Evolutionary conservation across 2,329 filamentous ascomycete species (phyloP).

Genomic region (Exophiala calicioides): DNA sequence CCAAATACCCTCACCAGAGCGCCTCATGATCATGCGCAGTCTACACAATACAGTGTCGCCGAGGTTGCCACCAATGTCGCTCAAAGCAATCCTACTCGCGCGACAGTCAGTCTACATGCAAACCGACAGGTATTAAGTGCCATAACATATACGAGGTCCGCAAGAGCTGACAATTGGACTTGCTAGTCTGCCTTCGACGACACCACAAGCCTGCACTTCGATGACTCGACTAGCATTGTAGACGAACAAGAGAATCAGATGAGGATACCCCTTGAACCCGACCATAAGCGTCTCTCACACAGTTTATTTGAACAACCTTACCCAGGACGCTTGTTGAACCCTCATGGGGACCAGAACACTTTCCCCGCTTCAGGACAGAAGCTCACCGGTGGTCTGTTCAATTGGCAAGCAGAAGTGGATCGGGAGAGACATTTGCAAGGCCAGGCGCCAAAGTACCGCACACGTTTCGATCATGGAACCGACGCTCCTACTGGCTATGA

Average conservation of each 20-base stretch:
- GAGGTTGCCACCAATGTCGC: neutral
- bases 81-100: slow-evolving; percentile 1
- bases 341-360: slow-evolving; percentile 1
- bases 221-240: slow-evolving; percentile 21
- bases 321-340: neutral
- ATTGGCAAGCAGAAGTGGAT: slow-evolving; percentile 18
- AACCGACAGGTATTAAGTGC: slow-evolving; percentile 1
- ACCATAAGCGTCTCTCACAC: neutral
- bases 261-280: neutral
- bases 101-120: neutral
- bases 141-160: too few species aligned
- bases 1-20: slow-evolving; percentile 16
- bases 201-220: slow-evolving; percentile 27
- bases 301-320: neutral
- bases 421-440: slow-evolving; percentile 16
- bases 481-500: neutral
- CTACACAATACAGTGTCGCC: neutral
- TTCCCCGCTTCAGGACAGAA: neutral
- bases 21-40: slow-evolving; percentile 4
- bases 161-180: too few species aligned
- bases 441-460: slow-evolving; percentile 8
- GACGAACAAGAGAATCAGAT: slow-evolving; percentile 7
- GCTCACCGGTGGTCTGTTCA: neutral
- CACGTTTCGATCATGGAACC: slow-evolving; percentile 1
- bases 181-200: slow-evolving; percentile 27